Conservation (phyloP, 163 green algal species). For the Smithsoniella earleae region DNA sequence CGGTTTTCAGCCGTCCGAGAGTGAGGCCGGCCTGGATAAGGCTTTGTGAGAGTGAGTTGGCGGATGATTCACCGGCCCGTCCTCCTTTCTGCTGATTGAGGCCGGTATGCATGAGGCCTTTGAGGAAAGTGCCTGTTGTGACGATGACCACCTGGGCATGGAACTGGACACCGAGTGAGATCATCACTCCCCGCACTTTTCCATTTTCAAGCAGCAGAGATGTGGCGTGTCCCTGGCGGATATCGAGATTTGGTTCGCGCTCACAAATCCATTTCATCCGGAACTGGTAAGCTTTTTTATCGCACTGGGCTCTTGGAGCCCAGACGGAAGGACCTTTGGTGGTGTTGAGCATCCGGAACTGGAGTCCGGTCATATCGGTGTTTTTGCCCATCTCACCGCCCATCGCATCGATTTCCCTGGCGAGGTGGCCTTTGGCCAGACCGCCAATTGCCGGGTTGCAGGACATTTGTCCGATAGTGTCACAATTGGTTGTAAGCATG, state of each 20-base stretch:
- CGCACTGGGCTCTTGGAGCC: conserved; percentile 57
- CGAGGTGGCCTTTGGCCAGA: conserved; percentile 55
- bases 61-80: no score
- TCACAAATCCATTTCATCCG: no score
- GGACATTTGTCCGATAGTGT: conserved; percentile 60
- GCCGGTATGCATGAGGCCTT: conserved; percentile 52
- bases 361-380: conserved; percentile 54
- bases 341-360: conserved; percentile 62
- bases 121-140: conserved; percentile 60
- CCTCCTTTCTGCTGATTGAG: no score
- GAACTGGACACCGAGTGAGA: no score
- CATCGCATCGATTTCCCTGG: conserved; percentile 63
- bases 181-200: no score
- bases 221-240: no score
- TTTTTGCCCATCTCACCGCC: conserved; percentile 53
- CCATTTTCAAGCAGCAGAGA: no score
- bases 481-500: no score
- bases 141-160: conserved; percentile 58
- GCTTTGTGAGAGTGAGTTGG: no score
- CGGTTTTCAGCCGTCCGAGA: conserved; percentile 58
- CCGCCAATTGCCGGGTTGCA: conserved; percentile 68
- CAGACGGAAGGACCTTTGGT: conserved; percentile 56
- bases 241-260: no score
- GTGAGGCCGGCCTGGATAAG: no score
- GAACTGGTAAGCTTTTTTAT: conserved; percentile 50